Percentiles rank a stretch among this genome's conserved stretches.
phyloP scores from a whole-genome alignment of 2,329 filamentous ascomycete genomes.

The Trichoderma polysporum region DNA sequence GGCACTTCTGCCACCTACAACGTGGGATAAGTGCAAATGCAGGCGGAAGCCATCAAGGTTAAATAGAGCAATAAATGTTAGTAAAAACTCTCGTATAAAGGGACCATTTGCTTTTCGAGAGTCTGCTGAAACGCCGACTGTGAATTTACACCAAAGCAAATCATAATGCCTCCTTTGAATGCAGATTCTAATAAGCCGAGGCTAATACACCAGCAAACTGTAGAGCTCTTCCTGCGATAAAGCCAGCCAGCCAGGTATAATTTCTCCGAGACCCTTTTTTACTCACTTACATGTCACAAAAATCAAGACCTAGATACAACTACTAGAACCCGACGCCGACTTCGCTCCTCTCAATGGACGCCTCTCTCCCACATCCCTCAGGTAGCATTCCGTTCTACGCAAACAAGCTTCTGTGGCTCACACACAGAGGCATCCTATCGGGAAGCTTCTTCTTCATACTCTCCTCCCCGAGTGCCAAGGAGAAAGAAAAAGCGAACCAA shows the following conservation, averaged over 20 bases:
- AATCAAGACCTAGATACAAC: no score
- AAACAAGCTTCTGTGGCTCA: conserved; percentile 6
- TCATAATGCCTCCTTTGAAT: not conserved
- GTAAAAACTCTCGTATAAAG: not conserved
- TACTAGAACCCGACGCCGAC: not conserved
- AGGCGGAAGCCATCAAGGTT: not conserved
- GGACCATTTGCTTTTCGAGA: not conserved
- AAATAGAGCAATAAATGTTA: not conserved
- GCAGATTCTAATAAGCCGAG: not conserved
- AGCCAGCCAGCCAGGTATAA: not conserved
- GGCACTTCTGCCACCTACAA: not conserved
- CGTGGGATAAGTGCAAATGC: no score
- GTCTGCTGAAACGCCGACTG: not conserved
- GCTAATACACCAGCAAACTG: not conserved
- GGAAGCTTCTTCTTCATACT: not conserved
- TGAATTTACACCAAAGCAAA: not conserved
- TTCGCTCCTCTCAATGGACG: not conserved
- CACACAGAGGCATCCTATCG: not conserved
- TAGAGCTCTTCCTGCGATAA: not conserved
- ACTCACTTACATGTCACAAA: not conserved
- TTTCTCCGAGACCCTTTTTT: no score
- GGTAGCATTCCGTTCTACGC: not conserved
- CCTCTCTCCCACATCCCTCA: not conserved
- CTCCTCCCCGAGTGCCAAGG: not conserved
- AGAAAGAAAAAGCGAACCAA: not conserved